Base-by-base conservation (phyloP, 129 eudicot genomes). In the Mikania micrantha region DNA sequence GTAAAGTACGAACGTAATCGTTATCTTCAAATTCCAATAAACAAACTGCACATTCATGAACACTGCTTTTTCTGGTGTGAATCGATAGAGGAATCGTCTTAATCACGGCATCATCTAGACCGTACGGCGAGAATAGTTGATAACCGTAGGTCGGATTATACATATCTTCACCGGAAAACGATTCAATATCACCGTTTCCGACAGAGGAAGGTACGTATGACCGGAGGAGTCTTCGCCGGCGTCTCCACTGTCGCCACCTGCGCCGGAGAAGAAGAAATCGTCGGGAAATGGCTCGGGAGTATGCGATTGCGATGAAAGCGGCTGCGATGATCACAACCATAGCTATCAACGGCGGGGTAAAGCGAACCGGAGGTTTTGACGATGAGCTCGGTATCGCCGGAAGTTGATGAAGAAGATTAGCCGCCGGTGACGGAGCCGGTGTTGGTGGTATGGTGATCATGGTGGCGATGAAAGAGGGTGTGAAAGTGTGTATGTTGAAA, bases 281-380 rank as follows among this genome's bases (percentile, higher is more conserved):
- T 54, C 93, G 78, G 75, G 91, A 89, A 40, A 94, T 85, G n/a
- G 87, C 74, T 27, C 99, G 90, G 0, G 93, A 90, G 83, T 87
- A 94, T 7, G 99, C 83, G 73, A 94, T 82, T 70, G 89, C 49
- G 53, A 94, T 67, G 63, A 94, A 94, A 1, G 99, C 99, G 5
- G 95, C 77, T 15, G 95, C 95, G 54, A 91, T 87, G 45, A 85
- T 82, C 5, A 83, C 88, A 4, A 94, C 97, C 99, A 90, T 94
- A 10, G 93, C 95, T 45, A 94, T 94, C 50, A 94, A 62, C 16
- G 99, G 99, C 4, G 99, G 99, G 8, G 85, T 94, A 74, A 94
- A 90, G 3, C 87, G 80, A 1, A 94, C 87, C 2, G 97, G 90
- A 5, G 72, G 77, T 38, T 86, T 88, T 2, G 91, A 80, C 28